Evolutionary conservation across 495 filamentous ascomycete species (phyloP).

Genomic region (Extremus antarcticus): DNA sequence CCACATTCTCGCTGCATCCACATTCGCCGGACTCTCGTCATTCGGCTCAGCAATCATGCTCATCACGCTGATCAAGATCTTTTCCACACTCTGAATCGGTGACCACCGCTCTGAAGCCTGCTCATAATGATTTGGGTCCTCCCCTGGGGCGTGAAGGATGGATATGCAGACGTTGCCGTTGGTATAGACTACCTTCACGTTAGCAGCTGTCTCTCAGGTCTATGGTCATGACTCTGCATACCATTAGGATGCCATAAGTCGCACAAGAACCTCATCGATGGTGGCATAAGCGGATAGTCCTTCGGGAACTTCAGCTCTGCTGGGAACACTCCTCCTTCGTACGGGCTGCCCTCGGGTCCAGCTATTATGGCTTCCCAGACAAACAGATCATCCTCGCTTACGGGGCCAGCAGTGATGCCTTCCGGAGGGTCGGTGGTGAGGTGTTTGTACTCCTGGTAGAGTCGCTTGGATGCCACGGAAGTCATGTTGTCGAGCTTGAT

Average conservation of each 20-base stretch:
- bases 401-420: constrained; percentile 88
- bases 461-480: constrained; percentile 74
- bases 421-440: constrained; percentile 66
- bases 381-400: constrained; percentile 90
- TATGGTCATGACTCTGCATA: constrained; percentile 30
- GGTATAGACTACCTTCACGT: constrained; percentile 60
- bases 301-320: constrained; percentile 90
- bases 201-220: constrained; percentile 4
- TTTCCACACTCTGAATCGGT: constrained; percentile 94
- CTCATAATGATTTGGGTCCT: constrained; percentile 98
- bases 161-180: constrained; percentile 91
- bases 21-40: constrained; percentile 94
- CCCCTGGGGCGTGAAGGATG: constrained; percentile 95
- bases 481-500: constrained; percentile 10
- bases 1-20: constrained; percentile 99
- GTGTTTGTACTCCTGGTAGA: constrained; percentile 92
- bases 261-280: constrained; percentile 85
- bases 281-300: constrained; percentile 88
- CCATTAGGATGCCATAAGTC: constrained; percentile 97
- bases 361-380: constrained; percentile 95
- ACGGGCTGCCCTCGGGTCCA: constrained; percentile 89
- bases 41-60: constrained; percentile 98
- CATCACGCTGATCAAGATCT: constrained; percentile 96
- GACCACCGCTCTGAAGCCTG: constrained; percentile 91
- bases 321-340: constrained; percentile 88